Evolutionary conservation across 768 basidiomycete species (phyloP).

Genomic region (Gymnopilus dilepis): DNA sequence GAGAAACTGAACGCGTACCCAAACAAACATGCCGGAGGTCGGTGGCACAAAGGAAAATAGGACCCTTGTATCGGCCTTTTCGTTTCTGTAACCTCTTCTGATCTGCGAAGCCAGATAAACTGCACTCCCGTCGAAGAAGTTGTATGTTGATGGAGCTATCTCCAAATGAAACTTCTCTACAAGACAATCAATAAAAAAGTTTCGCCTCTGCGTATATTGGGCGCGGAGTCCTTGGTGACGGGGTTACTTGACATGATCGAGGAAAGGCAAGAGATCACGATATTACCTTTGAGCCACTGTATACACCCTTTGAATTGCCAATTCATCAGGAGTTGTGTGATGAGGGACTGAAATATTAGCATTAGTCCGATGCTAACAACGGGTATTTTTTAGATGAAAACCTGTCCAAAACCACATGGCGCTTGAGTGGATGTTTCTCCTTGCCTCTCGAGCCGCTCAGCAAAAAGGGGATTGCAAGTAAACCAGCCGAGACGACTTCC

Average conservation of each 20-base stretch:
- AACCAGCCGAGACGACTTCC: conserved; percentile 83
- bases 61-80: conserved; percentile 20
- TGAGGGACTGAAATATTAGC: conserved; percentile 40
- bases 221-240: conserved; percentile 48
- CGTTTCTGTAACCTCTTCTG: conserved; percentile 4
- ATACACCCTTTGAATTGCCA: conserved; percentile 79
- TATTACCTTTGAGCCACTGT: conserved; percentile 75
- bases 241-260: background rate
- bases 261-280: background rate
- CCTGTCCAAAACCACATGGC: conserved; percentile 76
- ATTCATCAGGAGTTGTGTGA: conserved; percentile 61
- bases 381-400: conserved; percentile 26
- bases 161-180: conserved; percentile 66
- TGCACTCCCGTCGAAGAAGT: conserved; percentile 41
- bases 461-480: conserved; percentile 76
- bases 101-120: conserved; percentile 53
- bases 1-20: conserved; percentile 46
- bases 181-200: conserved; percentile 69
- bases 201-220: conserved; percentile 63
- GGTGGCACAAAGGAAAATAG: conserved; percentile 78
- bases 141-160: conserved; percentile 32
- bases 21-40: conserved; percentile 83
- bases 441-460: conserved; percentile 73
- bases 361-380: background rate
- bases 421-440: conserved; percentile 72